These are phyloP conservation scores for Geotrichum australiense DNA, from an alignment of 1,139 yeast genomes.

Conservation along the genomic window DNA sequence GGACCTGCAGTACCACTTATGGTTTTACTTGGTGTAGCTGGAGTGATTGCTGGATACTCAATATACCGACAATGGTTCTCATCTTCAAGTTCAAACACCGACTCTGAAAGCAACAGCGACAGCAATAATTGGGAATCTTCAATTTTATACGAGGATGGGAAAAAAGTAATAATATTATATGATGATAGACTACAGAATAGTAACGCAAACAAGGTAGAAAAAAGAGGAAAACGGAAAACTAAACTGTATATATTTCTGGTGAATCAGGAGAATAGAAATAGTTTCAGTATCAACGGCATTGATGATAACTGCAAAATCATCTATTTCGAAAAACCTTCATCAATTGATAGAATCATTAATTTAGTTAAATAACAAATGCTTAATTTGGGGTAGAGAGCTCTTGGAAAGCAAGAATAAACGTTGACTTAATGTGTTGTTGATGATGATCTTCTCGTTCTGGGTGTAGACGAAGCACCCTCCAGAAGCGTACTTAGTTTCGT, in stretches of 20 bases:
- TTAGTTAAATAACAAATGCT: slow-evolving; percentile 1
- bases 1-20: too few relatives aligned
- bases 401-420: slow-evolving; percentile 76
- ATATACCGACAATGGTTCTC: too few relatives aligned
- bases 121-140: too few relatives aligned
- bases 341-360: not conserved
- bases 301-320: not conserved
- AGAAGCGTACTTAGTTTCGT: slow-evolving; percentile 44
- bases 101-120: too few relatives aligned
- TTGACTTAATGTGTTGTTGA: slow-evolving; percentile 89
- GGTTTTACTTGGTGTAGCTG: too few relatives aligned
- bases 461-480: slow-evolving; percentile 82
- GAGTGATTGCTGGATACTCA: too few relatives aligned
- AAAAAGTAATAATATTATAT: not conserved
- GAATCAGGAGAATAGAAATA: not conserved
- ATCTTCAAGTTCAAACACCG: too few relatives aligned
- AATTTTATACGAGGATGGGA: not conserved
- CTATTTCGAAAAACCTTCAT: not conserved
- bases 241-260: not conserved
- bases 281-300: not conserved
- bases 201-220: not conserved
- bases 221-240: not conserved
- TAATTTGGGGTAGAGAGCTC: slow-evolving; percentile 62
- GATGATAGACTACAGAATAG: too few relatives aligned
- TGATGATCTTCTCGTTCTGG: slow-evolving; percentile 74